These are phyloP conservation scores for Colletotrichum agaves DNA, from an alignment of 2,329 filamentous ascomycete species.

Conservation along the genomic window DNA sequence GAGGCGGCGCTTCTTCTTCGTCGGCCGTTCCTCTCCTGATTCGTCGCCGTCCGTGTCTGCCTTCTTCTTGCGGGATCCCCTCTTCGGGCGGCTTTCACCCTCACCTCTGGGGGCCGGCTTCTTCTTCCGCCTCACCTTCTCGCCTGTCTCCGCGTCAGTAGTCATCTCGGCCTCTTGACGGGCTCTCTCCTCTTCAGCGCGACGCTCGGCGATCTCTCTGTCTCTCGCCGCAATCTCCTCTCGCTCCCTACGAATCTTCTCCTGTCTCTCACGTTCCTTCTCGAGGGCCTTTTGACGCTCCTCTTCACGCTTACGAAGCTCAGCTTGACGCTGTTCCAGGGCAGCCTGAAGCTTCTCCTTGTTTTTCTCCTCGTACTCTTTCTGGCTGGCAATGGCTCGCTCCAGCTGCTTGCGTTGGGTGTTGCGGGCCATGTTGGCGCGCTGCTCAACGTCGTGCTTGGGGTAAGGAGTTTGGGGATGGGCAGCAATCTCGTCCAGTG, in stretches of 20 bases:
- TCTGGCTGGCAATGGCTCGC: conserved; percentile 83
- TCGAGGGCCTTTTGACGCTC: conserved; percentile 75
- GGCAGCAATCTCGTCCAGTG: conserved; percentile 71
- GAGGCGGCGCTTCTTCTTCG: conserved; percentile 71
- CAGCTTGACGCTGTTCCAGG: conserved; percentile 81
- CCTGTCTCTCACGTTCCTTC: conserved; percentile 77
- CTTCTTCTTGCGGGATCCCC: conserved; percentile 71
- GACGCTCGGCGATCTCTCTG: conserved; percentile 75
- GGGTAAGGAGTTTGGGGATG: conserved; percentile 84
- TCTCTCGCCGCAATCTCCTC: conserved; percentile 82
- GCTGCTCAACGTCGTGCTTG: conserved; percentile 88
- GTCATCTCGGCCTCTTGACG: conserved; percentile 82
- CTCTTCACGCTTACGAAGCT: conserved; percentile 82
- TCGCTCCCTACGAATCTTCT: conserved; percentile 87
- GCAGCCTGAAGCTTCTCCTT: conserved; percentile 87
- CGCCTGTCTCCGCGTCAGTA: conserved; percentile 83
- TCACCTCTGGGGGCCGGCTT: conserved; percentile 53
- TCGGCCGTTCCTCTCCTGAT: conserved; percentile 61
- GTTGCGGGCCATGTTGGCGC: conserved; percentile 96
- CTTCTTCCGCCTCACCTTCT: conserved; percentile 83
- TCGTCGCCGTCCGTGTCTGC: conserved; percentile 55
- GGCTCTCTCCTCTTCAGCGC: conserved; percentile 75
- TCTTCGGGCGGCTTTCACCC: conserved; percentile 47
- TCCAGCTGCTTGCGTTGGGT: conserved; percentile 94
- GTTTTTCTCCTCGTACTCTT: conserved; percentile 93